These are phyloP conservation scores for Neurospora sp. DNA, from an alignment of 495 filamentous ascomycete genomes.

Conservation along the genomic window DNA sequence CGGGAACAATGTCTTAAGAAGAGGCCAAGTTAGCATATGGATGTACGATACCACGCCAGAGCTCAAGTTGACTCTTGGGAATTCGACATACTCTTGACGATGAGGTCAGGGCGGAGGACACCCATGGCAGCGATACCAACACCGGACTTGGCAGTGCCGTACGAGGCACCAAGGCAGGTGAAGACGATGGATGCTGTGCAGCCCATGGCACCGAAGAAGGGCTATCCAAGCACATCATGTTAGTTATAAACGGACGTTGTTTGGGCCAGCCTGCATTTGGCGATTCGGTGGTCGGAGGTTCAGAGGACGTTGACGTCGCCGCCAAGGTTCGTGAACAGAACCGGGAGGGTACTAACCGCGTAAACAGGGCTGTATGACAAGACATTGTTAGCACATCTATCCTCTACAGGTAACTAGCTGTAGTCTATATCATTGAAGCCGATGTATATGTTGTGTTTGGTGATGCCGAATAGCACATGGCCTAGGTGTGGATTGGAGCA, in stretches of 20 bases:
- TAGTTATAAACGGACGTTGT: not conserved
- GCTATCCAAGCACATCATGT: conserved; percentile 39
- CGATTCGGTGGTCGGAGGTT: not conserved
- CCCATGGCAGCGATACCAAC: conserved; percentile 98
- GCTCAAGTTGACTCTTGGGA: conserved; percentile 22
- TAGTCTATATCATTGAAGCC: not conserved
- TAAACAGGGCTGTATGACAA: conserved; percentile 73
- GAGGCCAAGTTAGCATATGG: conserved; percentile 12
- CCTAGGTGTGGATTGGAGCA: conserved; percentile 18
- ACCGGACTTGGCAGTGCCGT: conserved; percentile 98
- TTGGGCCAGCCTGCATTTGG: not conserved
- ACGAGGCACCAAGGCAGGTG: conserved; percentile 96
- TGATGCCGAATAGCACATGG: conserved; percentile 2
- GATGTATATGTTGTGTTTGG: not conserved
- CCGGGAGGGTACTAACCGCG: conserved; percentile 67
- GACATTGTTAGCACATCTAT: conserved; percentile 12
- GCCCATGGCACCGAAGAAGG: conserved; percentile 99
- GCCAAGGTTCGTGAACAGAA: not conserved
- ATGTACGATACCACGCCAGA: not conserved
- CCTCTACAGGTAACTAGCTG: not conserved
- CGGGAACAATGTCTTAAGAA: conserved; percentile 83
- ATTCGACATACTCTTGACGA: conserved; percentile 80
- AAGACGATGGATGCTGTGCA: conserved; percentile 98
- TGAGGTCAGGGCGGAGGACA: conserved; percentile 94
- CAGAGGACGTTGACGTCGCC: not conserved